phyloP scores from a whole-genome alignment of 495 filamentous ascomycete genomes.

The Paragyromitra xinjiangensis region DNA sequence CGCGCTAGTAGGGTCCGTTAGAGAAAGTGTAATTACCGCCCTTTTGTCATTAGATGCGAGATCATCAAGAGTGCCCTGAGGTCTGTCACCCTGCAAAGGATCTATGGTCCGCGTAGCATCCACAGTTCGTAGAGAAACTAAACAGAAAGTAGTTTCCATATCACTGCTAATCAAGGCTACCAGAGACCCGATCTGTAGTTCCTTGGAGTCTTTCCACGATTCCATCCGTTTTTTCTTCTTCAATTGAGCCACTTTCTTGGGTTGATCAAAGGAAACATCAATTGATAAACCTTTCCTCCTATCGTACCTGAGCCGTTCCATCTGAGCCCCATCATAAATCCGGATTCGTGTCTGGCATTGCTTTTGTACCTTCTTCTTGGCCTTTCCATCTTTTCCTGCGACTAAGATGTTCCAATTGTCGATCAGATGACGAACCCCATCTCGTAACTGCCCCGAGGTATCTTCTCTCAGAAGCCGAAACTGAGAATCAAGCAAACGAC shows the following conservation, averaged over 20 bases:
- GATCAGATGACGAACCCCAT: conserved; percentile 63
- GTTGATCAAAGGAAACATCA: conserved; percentile 68
- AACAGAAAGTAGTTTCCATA: conserved; percentile 65
- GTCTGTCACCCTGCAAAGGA: background rate
- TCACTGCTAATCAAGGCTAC: conserved; percentile 67
- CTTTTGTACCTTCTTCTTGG: conserved; percentile 27
- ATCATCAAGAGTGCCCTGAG: conserved; percentile 54
- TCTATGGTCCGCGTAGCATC: conserved; percentile 11
- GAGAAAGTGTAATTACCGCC: conserved; percentile 56
- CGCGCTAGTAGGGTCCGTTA: conserved; percentile 27
- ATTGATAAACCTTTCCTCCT: conserved; percentile 65
- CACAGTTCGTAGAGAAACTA: conserved; percentile 60
- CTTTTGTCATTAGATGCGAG: conserved; percentile 49
- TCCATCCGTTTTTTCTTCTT: conserved; percentile 60
- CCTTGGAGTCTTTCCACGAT: conserved; percentile 70
- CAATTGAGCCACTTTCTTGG: conserved; percentile 49
- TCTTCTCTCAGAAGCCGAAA: conserved; percentile 77
- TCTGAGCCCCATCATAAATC: conserved; percentile 59
- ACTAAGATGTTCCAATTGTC: conserved; percentile 53
- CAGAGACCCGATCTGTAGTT: conserved; percentile 66
- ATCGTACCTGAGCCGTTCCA: conserved; percentile 62
- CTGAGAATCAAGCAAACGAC: conserved; percentile 72
- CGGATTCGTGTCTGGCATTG: conserved; percentile 55
- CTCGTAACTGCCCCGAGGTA: conserved; percentile 68
- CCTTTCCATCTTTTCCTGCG: conserved; percentile 35